phyloP scores from a whole-genome alignment of 805 yeast species.

The Zygoascus biomembranicola region DNA sequence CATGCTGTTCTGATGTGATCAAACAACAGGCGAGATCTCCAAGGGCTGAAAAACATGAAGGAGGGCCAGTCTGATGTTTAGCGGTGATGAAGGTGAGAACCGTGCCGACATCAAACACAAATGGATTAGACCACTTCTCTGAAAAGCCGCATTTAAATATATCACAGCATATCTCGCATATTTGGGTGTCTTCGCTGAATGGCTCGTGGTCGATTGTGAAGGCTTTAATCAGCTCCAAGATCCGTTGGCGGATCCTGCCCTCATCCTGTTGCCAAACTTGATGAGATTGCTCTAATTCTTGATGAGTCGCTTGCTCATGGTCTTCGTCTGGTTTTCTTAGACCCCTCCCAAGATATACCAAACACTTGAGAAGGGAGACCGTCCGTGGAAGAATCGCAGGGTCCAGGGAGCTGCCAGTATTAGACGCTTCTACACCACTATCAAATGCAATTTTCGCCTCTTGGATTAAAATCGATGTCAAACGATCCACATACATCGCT shows the following conservation, averaged over 20 bases:
- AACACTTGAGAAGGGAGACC: slow-evolving; percentile 50
- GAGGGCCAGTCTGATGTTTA: slow-evolving; percentile 26
- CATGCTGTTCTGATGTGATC: slow-evolving; percentile 12
- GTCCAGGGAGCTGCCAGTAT: neutral
- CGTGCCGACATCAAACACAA: slow-evolving; percentile 39
- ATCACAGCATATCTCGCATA: slow-evolving; percentile 56
- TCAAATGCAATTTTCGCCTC: slow-evolving; percentile 7
- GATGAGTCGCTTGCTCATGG: slow-evolving; percentile 27
- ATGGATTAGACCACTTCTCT: slow-evolving; percentile 60
- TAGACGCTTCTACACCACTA: neutral
- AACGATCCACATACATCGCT: slow-evolving; percentile 28
- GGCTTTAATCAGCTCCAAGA: slow-evolving; percentile 35
- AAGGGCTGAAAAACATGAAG: slow-evolving; percentile 17
- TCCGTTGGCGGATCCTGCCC: slow-evolving; percentile 31
- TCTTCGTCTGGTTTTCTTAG: slow-evolving; percentile 51
- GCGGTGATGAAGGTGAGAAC: slow-evolving; percentile 35
- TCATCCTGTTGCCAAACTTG: slow-evolving; percentile 25
- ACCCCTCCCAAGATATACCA: slow-evolving; percentile 67
- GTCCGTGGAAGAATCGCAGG: slow-evolving; percentile 24
- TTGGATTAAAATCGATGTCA: slow-evolving; percentile 22
- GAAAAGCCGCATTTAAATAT: slow-evolving; percentile 57
- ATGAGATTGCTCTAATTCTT: slow-evolving; percentile 12
- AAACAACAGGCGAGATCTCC: slow-evolving; percentile 25
- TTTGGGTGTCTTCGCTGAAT: slow-evolving; percentile 36
- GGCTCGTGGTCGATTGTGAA: slow-evolving; percentile 35